phyloP scores from a whole-genome alignment of 768 basidiomycete species.

The Pulveroboletus sp. region DNA sequence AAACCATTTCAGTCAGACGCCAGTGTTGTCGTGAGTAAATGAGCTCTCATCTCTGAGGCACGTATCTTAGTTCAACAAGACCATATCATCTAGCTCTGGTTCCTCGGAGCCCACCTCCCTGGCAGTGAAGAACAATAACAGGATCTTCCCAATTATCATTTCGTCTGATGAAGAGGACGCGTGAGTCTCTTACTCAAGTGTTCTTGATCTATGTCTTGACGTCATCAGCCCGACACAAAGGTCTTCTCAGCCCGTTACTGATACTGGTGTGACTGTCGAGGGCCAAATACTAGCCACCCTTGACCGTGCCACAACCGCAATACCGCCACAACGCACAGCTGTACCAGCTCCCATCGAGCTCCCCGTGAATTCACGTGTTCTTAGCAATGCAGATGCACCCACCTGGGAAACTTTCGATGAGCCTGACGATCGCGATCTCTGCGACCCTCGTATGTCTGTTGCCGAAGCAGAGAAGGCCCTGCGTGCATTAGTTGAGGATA shows the following conservation, averaged over 20 bases:
- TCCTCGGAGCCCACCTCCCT: conserved; percentile 20
- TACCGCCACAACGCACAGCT: conserved; percentile 15
- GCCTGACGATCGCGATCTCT: conserved; percentile 20
- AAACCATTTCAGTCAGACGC: conserved; percentile 7
- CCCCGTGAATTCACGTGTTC: conserved; percentile 16
- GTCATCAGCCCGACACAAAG: conserved; percentile 3
- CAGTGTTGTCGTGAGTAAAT: conserved; percentile 22
- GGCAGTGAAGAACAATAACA: conserved; percentile 2
- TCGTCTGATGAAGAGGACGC: conserved; percentile 30
- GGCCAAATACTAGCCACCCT: conserved; percentile 20
- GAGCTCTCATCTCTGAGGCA: background rate
- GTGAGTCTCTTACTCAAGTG: conserved; percentile 1
- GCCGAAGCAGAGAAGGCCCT: conserved; percentile 74
- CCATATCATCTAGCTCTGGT: conserved; percentile 21
- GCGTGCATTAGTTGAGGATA: conserved; percentile 68
- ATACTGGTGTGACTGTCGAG: background rate
- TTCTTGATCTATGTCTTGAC: conserved; percentile 1
- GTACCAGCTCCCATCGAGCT: conserved; percentile 32
- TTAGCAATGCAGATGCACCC: conserved; percentile 8
- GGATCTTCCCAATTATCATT: conserved; percentile 19
- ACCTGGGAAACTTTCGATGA: conserved; percentile 31
- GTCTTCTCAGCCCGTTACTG: background rate
- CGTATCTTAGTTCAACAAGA: conserved; percentile 9
- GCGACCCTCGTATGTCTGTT: conserved; percentile 35
- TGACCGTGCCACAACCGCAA: conserved; percentile 18